Conservation (phyloP, 306 rosid species). For the Vicia sativa region DNA sequence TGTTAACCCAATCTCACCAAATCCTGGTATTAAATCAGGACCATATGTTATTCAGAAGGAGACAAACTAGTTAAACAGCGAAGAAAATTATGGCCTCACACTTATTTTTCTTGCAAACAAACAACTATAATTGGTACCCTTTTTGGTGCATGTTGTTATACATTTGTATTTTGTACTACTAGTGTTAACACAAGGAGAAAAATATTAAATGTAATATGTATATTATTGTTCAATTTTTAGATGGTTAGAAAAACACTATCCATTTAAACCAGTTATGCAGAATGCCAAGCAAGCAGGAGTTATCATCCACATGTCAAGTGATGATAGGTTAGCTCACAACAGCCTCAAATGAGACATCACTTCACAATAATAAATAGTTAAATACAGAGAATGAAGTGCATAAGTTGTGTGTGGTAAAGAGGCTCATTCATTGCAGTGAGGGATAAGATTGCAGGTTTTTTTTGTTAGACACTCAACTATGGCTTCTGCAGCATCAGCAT, state of each 20-base stretch:
- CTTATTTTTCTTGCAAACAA: slow-evolving; percentile 14
- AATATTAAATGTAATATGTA: neutral
- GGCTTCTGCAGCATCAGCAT: slow-evolving; percentile 80
- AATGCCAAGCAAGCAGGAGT: slow-evolving; percentile 46
- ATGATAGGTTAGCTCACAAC: slow-evolving; percentile 48
- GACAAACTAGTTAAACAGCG: slow-evolving; percentile 34
- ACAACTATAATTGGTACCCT: neutral
- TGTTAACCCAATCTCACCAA: slow-evolving; percentile 45
- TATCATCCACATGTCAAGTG: slow-evolving; percentile 64
- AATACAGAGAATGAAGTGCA: slow-evolving; percentile 38
- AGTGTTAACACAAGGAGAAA: neutral
- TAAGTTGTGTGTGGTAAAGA: slow-evolving; percentile 70
- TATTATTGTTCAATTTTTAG: slow-evolving; percentile 38
- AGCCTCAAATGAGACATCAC: slow-evolving; percentile 81
- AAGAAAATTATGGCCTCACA: slow-evolving; percentile 55
- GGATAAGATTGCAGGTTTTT: slow-evolving; percentile 60
- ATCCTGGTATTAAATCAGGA: slow-evolving; percentile 48
- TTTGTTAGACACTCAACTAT: slow-evolving; percentile 16
- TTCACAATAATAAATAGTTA: slow-evolving; percentile 50
- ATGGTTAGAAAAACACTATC: slow-evolving; percentile 51
- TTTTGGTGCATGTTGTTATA: slow-evolving; percentile 3
- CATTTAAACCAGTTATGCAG: slow-evolving; percentile 52
- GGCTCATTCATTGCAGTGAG: slow-evolving; percentile 36
- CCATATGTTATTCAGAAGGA: slow-evolving; percentile 51
- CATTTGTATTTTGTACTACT: slow-evolving; percentile 9